These are phyloP conservation scores for Colletotrichum acutatum DNA, from an alignment of 2,329 filamentous ascomycete species.

Conservation along the genomic window DNA sequence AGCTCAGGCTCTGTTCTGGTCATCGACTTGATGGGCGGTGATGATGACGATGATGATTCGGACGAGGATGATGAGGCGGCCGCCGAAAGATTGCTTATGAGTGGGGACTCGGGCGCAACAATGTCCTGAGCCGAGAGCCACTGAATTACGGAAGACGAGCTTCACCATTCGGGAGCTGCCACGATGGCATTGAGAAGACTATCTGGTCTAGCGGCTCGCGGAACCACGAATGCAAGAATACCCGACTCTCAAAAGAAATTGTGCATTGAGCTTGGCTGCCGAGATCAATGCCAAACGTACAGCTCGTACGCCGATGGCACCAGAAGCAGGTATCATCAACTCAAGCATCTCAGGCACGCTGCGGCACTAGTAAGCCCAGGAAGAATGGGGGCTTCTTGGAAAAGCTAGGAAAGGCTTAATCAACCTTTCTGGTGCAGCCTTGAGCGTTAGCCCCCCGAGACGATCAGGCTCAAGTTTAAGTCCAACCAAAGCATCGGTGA, in stretches of 20 bases:
- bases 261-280: not conserved
- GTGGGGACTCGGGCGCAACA: constrained; percentile 16
- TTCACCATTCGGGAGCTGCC: not conserved
- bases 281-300: not conserved
- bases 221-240: too few species aligned
- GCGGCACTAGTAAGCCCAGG: not conserved
- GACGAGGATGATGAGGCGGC: constrained; percentile 35
- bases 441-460: not conserved
- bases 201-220: too few species aligned
- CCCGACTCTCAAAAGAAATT: too few species aligned
- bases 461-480: too few species aligned
- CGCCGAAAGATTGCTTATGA: constrained; percentile 21
- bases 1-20: constrained; percentile 38
- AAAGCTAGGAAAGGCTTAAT: too few species aligned
- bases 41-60: constrained; percentile 34
- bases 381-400: not conserved
- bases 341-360: not conserved
- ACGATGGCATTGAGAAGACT: not conserved
- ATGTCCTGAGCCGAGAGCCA: not conserved
- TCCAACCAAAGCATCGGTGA: too few species aligned
- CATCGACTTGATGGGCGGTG: constrained; percentile 37
- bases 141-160: not conserved
- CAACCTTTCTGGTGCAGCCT: not conserved
- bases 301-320: not conserved
- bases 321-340: not conserved